These are phyloP conservation scores for Rhodotorula toruloides DNA, from an alignment of 768 basidiomycete species.

Conservation along the genomic window DNA sequence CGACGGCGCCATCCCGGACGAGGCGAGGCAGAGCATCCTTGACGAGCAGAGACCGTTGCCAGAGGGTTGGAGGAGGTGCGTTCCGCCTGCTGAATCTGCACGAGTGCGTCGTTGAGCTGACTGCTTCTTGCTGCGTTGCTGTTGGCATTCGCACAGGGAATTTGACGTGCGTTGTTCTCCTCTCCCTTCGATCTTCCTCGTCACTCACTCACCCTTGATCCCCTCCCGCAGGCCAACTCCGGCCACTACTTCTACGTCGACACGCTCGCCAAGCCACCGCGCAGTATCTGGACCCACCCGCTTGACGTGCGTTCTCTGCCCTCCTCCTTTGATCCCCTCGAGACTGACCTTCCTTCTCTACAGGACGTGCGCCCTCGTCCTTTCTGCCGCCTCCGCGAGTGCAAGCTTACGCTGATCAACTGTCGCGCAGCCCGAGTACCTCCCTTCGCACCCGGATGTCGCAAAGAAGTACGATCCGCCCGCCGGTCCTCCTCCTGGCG, in stretches of 20 bases:
- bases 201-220: background rate
- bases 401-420: background rate
- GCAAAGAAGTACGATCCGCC: slow-evolving; percentile 1
- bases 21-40: slow-evolving; percentile 11
- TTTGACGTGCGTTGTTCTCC: slow-evolving; percentile 27
- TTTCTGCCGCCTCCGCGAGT: background rate
- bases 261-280: slow-evolving; percentile 38
- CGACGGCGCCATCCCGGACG: background rate
- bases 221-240: background rate
- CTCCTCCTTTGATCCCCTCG: background rate
- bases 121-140: background rate
- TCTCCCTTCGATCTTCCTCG: background rate
- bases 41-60: slow-evolving; percentile 40
- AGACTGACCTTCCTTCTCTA: background rate
- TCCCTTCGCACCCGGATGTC: slow-evolving; percentile 25
- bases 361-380: slow-evolving; percentile 1
- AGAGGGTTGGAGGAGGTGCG: slow-evolving; percentile 35
- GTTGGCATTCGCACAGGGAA: slow-evolving; percentile 15
- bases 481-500: background rate
- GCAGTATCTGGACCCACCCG: slow-evolving; percentile 43
- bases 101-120: background rate
- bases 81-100: too few species aligned
- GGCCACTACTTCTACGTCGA: slow-evolving; percentile 43
- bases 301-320: slow-evolving; percentile 21
- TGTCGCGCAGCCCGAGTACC: slow-evolving; percentile 25